Percentiles rank a stretch among this genome's conserved stretches.
phyloP scores from a whole-genome alignment of 1,284 basidiomycete species.

The Rhodotorula sp. region DNA sequence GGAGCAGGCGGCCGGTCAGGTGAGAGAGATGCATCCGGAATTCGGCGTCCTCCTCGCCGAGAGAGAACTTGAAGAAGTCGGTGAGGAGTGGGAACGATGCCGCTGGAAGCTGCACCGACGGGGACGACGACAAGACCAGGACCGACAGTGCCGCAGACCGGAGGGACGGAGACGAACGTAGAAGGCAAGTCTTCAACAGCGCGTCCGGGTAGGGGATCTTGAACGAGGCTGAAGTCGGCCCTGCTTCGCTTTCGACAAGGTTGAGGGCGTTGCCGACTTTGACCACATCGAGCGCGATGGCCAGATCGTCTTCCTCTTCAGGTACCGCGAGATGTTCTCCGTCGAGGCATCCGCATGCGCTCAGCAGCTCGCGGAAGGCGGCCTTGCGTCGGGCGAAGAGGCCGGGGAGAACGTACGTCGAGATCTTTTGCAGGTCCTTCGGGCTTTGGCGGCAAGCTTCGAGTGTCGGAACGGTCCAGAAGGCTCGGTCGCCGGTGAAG shows the following conservation, averaged over 20 bases:
- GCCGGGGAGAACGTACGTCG: constrained; percentile 25
- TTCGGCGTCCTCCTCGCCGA: constrained; percentile 40
- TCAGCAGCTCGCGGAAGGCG: constrained; percentile 17
- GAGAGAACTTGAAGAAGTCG: constrained; percentile 27
- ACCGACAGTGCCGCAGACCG: constrained; percentile 38
- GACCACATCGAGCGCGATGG: constrained; percentile 31
- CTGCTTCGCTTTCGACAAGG: constrained; percentile 26
- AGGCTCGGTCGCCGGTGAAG: not conserved
- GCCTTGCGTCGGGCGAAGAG: constrained; percentile 21
- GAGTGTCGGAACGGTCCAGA: constrained; percentile 28
- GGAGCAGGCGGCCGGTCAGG: constrained; percentile 33
- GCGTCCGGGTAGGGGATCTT: constrained; percentile 12
- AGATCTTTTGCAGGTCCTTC: constrained; percentile 8
- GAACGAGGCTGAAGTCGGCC: not conserved
- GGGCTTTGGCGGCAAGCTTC: constrained; percentile 16
- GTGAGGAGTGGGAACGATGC: constrained; percentile 25
- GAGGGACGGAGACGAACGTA: constrained; percentile 23
- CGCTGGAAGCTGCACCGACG: constrained; percentile 15
- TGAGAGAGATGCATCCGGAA: constrained; percentile 27
- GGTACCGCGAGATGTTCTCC: not conserved
- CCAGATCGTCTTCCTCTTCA: constrained; percentile 24
- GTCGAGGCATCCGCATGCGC: constrained; percentile 11
- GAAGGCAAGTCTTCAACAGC: constrained; percentile 22
- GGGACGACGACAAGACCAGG: constrained; percentile 29
- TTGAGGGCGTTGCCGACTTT: constrained; percentile 31